A percentile compares a stretch with the other conserved stretches of the same genome.
Evolutionary conservation across 2,329 filamentous ascomycete species (phyloP).

Genomic region (Curvularia eragrostidis): DNA sequence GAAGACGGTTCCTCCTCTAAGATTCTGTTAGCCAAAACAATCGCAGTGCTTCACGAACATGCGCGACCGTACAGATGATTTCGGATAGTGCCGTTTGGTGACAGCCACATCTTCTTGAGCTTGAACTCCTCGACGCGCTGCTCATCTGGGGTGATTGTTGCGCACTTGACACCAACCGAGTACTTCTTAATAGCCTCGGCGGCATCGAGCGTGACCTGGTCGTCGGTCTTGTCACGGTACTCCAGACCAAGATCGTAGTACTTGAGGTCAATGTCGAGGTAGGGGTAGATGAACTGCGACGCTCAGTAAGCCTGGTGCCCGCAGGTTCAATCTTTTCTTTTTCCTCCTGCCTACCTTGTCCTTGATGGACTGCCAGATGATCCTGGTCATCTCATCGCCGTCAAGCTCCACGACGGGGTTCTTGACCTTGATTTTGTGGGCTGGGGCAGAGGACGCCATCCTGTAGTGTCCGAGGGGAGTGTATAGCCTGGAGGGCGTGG

Average conservation of each 20-base stretch:
- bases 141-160: slow-evolving; percentile 98
- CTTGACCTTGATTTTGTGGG: slow-evolving; percentile 99
- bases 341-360: slow-evolving; percentile 69
- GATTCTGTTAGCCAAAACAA: slow-evolving; percentile 25
- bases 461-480: slow-evolving; percentile 31
- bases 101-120: slow-evolving; percentile 99
- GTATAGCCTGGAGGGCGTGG: slow-evolving; percentile 14
- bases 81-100: slow-evolving; percentile 87
- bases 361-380: slow-evolving; percentile 99
- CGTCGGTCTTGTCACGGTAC: slow-evolving; percentile 95
- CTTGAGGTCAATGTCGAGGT: slow-evolving; percentile 97
- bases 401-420: slow-evolving; percentile 98
- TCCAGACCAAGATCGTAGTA: slow-evolving; percentile 94
- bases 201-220: slow-evolving; percentile 93
- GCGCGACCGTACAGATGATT: slow-evolving; percentile 62
- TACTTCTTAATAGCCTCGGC: slow-evolving; percentile 99
- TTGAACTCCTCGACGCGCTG: slow-evolving; percentile 96
- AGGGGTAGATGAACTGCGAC: slow-evolving; percentile 84
- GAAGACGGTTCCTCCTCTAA: slow-evolving; percentile 90
- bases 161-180: slow-evolving; percentile 98
- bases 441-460: slow-evolving; percentile 67
- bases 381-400: slow-evolving; percentile 93
- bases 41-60: background rate
- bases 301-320: slow-evolving; percentile 9
- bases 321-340: background rate